These are phyloP conservation scores for Glomus cerebriforme DNA, from an alignment of 192 early-diverging fungal species.

Conservation along the genomic window DNA sequence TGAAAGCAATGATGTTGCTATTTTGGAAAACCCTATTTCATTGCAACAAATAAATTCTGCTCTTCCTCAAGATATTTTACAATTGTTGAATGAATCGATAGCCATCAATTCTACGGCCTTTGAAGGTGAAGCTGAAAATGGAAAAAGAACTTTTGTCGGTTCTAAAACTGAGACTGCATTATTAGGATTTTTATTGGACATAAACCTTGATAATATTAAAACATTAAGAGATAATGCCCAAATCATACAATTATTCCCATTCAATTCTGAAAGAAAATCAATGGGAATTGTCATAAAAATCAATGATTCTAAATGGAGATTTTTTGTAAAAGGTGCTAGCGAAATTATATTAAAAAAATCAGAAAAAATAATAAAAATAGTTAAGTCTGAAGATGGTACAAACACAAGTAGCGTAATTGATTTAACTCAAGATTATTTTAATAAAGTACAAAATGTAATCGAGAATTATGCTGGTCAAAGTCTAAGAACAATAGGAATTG, in stretches of 20 bases:
- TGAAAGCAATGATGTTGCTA: constrained; percentile 25
- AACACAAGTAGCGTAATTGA: constrained; percentile 15
- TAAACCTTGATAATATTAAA: constrained; percentile 64
- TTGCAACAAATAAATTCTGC: constrained; percentile 51
- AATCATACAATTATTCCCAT: constrained; percentile 80
- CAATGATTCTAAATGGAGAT: constrained; percentile 54
- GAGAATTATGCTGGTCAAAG: constrained; percentile 75
- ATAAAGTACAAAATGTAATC: constrained; percentile 55
- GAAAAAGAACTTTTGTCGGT: constrained; percentile 67
- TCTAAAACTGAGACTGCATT: constrained; percentile 96
- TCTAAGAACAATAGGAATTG: constrained; percentile 89
- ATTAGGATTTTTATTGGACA: constrained; percentile 71
- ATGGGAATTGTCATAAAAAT: constrained; percentile 79
- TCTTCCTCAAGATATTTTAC: constrained; percentile 45
- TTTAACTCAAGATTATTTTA: constrained; percentile 38
- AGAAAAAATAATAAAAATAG: constrained; percentile 59
- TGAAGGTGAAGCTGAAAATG: constrained; percentile 51
- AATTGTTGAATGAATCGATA: constrained; percentile 68
- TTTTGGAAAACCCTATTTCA: constrained; percentile 32
- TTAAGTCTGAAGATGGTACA: constrained; percentile 43
- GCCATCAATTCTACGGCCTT: constrained; percentile 84
- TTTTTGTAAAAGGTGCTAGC: constrained; percentile 94
- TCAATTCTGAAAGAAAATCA: constrained; percentile 89
- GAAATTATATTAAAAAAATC: constrained; percentile 79
- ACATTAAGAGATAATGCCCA: constrained; percentile 62